Base-by-base conservation (phyloP, 1,139 yeast species). In the Spencermartinsiella ligniputridi region DNA sequence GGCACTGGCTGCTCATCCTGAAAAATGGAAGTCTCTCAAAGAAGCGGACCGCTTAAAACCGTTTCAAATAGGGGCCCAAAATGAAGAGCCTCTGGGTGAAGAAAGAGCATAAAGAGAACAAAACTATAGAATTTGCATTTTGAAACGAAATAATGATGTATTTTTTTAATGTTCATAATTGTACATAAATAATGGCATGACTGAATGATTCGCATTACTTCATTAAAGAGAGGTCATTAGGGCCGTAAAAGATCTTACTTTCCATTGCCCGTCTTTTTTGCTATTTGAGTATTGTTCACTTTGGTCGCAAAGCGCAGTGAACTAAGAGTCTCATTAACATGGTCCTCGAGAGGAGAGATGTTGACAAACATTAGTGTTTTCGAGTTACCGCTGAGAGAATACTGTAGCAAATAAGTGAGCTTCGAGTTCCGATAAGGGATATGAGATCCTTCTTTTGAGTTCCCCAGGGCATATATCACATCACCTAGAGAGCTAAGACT, bases 331-430 rank as follows among this genome's bases (percentile, higher is more conserved):
- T 92, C 98, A 52, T 73, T 78, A 41, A 81, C 72, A 61, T 86
- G 86, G 21, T 67, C 67, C 18, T 62, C 64, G 40, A 76, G 66
- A 3, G 96, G 90, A 1, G 96, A 85, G 3, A 90, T 74, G 56
- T 89, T 90, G 12, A 89, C 97, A 71, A 92, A 84, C 97, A 92
- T 89, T 48, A 92, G 70, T 0, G 97, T 89, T 62, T 90, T 92
- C 1, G 96, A 86, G 47, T 79, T 76, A 0, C 96, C 97, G 2
- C 87, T 81, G 35, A 92, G 70, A 36, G 97, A 88, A 59, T 87
- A 80, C 57, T 89, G 94, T 50, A 92, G 69, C 15, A 90, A 68
- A 59, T 86, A 87, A 0, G 98, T 92, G 55, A 92, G 70, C 62
- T 63, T 74, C 22, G 82, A 72, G 58, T 78, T 77, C 45, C 85